Conservation (phyloP, 2,329 filamentous ascomycete species). For the Diplodia intermedia region DNA sequence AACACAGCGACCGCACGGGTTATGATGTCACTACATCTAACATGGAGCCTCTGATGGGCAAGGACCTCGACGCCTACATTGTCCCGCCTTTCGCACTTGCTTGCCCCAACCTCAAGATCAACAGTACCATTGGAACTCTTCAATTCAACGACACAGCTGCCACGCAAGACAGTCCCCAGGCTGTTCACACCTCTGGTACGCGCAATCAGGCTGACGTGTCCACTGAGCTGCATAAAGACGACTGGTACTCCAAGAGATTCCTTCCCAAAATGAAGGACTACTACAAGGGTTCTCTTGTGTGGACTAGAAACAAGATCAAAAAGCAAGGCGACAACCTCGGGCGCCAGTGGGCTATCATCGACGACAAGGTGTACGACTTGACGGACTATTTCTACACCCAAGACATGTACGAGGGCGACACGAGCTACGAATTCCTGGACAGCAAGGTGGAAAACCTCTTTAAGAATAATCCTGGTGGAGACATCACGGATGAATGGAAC, state of each 20-base stretch:
- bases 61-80: slow-evolving; percentile 86
- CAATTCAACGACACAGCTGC: slow-evolving; percentile 69
- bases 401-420: slow-evolving; percentile 62
- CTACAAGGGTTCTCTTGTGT: slow-evolving; percentile 87
- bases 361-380: slow-evolving; percentile 81
- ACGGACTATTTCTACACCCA: slow-evolving; percentile 89
- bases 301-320: slow-evolving; percentile 64
- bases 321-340: slow-evolving; percentile 70
- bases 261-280: slow-evolving; percentile 81
- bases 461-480: slow-evolving; percentile 75
- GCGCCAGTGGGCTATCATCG: slow-evolving; percentile 80
- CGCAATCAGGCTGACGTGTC: slow-evolving; percentile 45
- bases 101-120: slow-evolving; percentile 75
- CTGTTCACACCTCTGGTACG: slow-evolving; percentile 73
- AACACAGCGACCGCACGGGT: slow-evolving; percentile 76
- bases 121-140: slow-evolving; percentile 62
- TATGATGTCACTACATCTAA: slow-evolving; percentile 64
- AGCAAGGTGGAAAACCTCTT: slow-evolving; percentile 70
- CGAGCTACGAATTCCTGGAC: slow-evolving; percentile 75
- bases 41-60: slow-evolving; percentile 81
- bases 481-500: slow-evolving; percentile 74
- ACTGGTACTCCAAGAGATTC: slow-evolving; percentile 82
- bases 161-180: slow-evolving; percentile 53
- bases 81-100: slow-evolving; percentile 75
- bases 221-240: slow-evolving; percentile 63